Conservation (phyloP, 805 yeast species). For the Candida anglica region DNA sequence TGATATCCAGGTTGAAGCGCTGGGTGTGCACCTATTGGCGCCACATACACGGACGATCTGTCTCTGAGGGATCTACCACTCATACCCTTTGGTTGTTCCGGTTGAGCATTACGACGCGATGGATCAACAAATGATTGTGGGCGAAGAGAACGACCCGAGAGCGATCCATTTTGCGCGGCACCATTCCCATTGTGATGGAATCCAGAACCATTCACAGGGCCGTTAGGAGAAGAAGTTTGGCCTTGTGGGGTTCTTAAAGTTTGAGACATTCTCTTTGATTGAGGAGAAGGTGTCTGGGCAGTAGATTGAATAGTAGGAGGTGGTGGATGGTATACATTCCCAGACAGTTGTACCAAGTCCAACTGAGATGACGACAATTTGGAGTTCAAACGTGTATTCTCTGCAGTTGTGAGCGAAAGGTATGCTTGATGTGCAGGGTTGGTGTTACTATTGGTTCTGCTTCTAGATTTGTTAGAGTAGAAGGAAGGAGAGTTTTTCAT, state of each 20-base stretch:
- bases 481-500: slow-evolving; percentile 34
- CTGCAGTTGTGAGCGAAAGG: slow-evolving; percentile 69
- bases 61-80: slow-evolving; percentile 25
- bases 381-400: slow-evolving; percentile 72
- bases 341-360: slow-evolving; percentile 8
- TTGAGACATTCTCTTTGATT: slow-evolving; percentile 13
- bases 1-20: slow-evolving; percentile 31
- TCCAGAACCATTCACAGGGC: slow-evolving; percentile 1
- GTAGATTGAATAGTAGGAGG: slow-evolving; percentile 1
- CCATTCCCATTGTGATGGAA: slow-evolving; percentile 2
- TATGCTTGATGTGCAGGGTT: slow-evolving; percentile 61
- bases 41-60: slow-evolving; percentile 22
- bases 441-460: slow-evolving; percentile 7
- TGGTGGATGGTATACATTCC: slow-evolving; percentile 4
- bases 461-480: slow-evolving; percentile 9
- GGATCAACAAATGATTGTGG: slow-evolving; percentile 26
- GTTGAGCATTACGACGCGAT: slow-evolving; percentile 3
- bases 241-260: slow-evolving; percentile 21
- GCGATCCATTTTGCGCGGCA: slow-evolving; percentile 11
- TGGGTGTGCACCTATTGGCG: slow-evolving; percentile 39
- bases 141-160: slow-evolving; percentile 27
- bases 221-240: not conserved
- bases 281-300: not conserved
- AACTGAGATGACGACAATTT: slow-evolving; percentile 43
- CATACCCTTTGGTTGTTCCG: slow-evolving; percentile 16